These are phyloP conservation scores for Paramecium tetraurelia DNA, from an alignment of 73 alveolate genomes.

Conservation along the genomic window DNA sequence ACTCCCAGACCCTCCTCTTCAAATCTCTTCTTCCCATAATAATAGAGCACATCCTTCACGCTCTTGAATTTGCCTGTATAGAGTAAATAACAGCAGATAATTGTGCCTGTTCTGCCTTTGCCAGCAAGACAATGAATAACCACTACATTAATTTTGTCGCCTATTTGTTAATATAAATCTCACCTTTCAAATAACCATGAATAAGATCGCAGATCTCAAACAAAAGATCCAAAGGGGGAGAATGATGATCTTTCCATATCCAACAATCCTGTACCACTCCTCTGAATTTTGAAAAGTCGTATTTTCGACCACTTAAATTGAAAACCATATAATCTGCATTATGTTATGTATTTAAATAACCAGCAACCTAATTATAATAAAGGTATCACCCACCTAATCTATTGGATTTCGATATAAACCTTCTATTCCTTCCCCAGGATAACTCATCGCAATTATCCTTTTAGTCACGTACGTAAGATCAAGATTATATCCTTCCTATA, in stretches of 20 bases:
- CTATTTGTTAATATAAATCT: neutral
- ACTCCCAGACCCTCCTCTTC: slow-evolving; percentile 71
- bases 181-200: slow-evolving; percentile 50
- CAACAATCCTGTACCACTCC: slow-evolving; percentile 66
- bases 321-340: slow-evolving; percentile 72
- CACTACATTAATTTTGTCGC: slow-evolving; percentile 46
- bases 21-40: slow-evolving; percentile 72
- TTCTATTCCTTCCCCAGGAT: slow-evolving; percentile 89
- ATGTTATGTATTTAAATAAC: slow-evolving; percentile 79
- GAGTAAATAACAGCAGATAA: slow-evolving; percentile 73
- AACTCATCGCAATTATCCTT: slow-evolving; percentile 91
- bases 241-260: slow-evolving; percentile 89
- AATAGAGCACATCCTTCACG: slow-evolving; percentile 70
- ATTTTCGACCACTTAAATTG: slow-evolving; percentile 83
- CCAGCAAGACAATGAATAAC: slow-evolving; percentile 86
- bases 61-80: slow-evolving; percentile 67
- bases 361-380: slow-evolving; percentile 33
- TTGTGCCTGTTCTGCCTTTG: slow-evolving; percentile 85
- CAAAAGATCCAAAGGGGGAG: slow-evolving; percentile 82
- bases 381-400: slow-evolving; percentile 43
- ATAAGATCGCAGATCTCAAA: slow-evolving; percentile 82
- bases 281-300: slow-evolving; percentile 76
- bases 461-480: slow-evolving; percentile 91
- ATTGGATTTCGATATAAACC: slow-evolving; percentile 63
- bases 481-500: slow-evolving; percentile 81